Base-by-base conservation (phyloP, 495 filamentous ascomycete genomes). In the Daldinia grandis region DNA sequence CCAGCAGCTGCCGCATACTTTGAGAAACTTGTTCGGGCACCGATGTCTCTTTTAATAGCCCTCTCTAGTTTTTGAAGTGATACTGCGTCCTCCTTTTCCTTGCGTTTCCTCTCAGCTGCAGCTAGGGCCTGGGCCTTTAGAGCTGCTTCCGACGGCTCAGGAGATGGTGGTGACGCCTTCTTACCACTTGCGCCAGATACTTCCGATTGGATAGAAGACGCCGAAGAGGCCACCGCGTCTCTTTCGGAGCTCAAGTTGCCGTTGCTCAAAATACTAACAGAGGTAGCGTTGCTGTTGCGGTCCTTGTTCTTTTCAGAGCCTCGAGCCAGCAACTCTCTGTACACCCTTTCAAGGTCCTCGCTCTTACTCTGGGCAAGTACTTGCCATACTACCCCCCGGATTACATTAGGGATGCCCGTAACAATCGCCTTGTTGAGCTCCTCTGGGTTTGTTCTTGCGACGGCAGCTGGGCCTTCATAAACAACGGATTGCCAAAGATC, bases 381-480 rank as follows among this genome's bases (percentile, higher is more conserved):
- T 79, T 99, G 95, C 95, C 95, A 99, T 27, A 99, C 93, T 10
- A 98, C 96, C 21, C 95, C 95, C 51, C 95, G 88, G 61, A 99
- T 96, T 17, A 93, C 95, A 71, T 90, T 93, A 2, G 95, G 95
- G 62, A 99, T 98, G 42, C 95, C 95, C 54, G 91, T 90, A 38
- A 95, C 92, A 64, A 98, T 97, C 9, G 95, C 94, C 62, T 86
- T 87, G 74, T 93, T 97, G 59, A 99, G 80, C 73, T 97, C 94
- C 61, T 94, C 91, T 3, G 94, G 86, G 72, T 92, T 97, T 30
- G 92, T 91, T 40, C 92, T 85, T 28, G 91, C 91, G 64, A 98
- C 89, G 8, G 93, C 94, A 33, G 91, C 89, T 10, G 93, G 91
- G 1, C 96, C 95, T 81, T 97, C 90, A 69, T 97, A 93, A 31